A percentile compares a stretch with the other conserved stretches of the same genome.
phyloP scores from a whole-genome alignment of 2,329 filamentous ascomycete species.

The Exophiala sp. region DNA sequence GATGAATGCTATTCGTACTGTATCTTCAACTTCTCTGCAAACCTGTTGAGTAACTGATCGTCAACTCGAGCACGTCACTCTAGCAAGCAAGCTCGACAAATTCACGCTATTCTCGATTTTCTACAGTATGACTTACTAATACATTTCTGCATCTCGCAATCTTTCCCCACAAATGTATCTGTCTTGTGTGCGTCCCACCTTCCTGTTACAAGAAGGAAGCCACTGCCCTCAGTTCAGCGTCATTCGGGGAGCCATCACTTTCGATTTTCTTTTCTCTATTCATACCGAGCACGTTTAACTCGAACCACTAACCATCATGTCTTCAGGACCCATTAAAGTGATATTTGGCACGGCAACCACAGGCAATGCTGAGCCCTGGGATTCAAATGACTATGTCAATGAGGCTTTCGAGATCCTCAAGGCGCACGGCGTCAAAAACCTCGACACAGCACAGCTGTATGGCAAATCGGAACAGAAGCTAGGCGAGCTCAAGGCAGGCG shows the following conservation, averaged over 20 bases:
- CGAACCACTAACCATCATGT: conserved; percentile 8
- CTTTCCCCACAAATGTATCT: neutral
- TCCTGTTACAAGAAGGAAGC: too few species aligned
- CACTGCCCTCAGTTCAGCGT: neutral
- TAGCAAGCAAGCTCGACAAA: too few species aligned
- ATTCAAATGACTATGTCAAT: conserved; percentile 7
- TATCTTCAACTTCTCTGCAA: too few species aligned
- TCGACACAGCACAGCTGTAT: conserved; percentile 35
- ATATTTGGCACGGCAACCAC: conserved; percentile 18
- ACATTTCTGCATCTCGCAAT: neutral
- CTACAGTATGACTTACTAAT: too few species aligned
- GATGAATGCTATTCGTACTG: too few species aligned
- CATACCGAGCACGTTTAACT: neutral
- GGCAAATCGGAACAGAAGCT: conserved; percentile 41
- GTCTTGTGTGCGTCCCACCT: neutral
- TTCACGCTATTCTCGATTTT: too few species aligned
- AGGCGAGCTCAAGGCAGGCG: conserved; percentile 38
- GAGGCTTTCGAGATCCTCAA: conserved; percentile 18
- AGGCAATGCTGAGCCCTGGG: conserved; percentile 18
- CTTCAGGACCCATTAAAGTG: conserved; percentile 13
- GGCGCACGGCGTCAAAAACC: conserved; percentile 17
- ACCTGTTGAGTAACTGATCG: too few species aligned
- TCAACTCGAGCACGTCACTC: too few species aligned
- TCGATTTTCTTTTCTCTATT: too few species aligned
- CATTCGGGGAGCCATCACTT: neutral